Conservation (phyloP, 2,329 filamentous ascomycete species). For the Fusarium staphyleae region DNA sequence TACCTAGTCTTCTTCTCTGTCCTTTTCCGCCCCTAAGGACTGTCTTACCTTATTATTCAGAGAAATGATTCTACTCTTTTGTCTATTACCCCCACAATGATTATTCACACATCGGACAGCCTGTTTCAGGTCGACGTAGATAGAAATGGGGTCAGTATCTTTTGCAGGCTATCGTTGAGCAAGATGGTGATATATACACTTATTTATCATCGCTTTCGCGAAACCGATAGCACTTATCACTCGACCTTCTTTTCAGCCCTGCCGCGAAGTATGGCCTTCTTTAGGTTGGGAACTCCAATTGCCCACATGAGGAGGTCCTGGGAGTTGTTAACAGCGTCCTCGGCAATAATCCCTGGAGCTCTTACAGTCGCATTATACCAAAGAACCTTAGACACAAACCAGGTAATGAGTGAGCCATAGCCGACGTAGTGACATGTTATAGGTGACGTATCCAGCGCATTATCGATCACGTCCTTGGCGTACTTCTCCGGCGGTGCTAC, state of each 20-base stretch:
- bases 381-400: slow-evolving; percentile 26
- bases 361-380: slow-evolving; percentile 27
- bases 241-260: not conserved
- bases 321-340: not conserved
- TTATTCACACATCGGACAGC: too few species aligned
- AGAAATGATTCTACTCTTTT: too few species aligned
- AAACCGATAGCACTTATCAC: not conserved
- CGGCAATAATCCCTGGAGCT: not conserved
- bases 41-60: too few species aligned
- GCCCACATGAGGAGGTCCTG: slow-evolving; percentile 23
- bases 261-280: slow-evolving; percentile 14
- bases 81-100: too few species aligned
- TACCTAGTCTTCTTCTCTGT: too few species aligned
- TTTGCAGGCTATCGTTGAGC: too few species aligned
- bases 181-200: too few species aligned
- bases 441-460: slow-evolving; percentile 18
- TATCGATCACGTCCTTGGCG: slow-evolving; percentile 31
- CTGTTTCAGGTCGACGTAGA: too few species aligned
- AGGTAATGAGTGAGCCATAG: slow-evolving; percentile 20
- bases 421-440: slow-evolving; percentile 19
- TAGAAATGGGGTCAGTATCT: too few species aligned
- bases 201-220: not conserved
- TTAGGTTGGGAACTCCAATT: slow-evolving; percentile 25
- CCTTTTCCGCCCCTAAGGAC: too few species aligned
- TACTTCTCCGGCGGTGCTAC: slow-evolving; percentile 31